phyloP scores from a whole-genome alignment of 768 basidiomycete genomes.

The Cystobasidium tubakii region DNA sequence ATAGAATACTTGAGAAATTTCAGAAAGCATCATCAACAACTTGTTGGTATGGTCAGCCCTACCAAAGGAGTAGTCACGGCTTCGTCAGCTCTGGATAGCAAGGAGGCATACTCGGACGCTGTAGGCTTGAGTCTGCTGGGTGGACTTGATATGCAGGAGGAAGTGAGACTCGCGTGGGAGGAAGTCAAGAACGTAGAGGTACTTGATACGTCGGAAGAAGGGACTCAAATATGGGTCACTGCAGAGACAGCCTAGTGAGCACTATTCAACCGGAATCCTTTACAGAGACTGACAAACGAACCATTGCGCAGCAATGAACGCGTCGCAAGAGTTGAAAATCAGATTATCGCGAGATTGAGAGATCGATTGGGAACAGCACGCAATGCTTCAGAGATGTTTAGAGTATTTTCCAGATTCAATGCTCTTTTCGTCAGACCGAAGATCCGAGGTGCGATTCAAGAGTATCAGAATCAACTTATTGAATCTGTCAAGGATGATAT shows the following conservation, averaged over 20 bases:
- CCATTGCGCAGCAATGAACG: slow-evolving; percentile 62
- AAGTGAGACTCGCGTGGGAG: slow-evolving; percentile 92
- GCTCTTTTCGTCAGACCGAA: slow-evolving; percentile 92
- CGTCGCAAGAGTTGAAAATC: slow-evolving; percentile 94
- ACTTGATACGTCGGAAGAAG: slow-evolving; percentile 87
- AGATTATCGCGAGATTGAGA: slow-evolving; percentile 86
- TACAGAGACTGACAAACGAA: neutral
- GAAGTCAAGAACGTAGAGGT: slow-evolving; percentile 95
- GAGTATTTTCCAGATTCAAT: slow-evolving; percentile 98
- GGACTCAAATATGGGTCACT: slow-evolving; percentile 94
- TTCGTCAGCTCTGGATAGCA: neutral
- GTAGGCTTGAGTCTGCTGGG: slow-evolving; percentile 59
- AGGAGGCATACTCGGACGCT: slow-evolving; percentile 54
- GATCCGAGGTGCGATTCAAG: slow-evolving; percentile 91
- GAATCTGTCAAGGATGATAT: slow-evolving; percentile 99
- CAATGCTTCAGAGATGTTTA: slow-evolving; percentile 99
- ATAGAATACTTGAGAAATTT: slow-evolving; percentile 80
- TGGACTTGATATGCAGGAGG: slow-evolving; percentile 96
- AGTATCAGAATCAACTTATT: slow-evolving; percentile 96
- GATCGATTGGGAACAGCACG: slow-evolving; percentile 89
- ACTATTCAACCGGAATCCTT: neutral
- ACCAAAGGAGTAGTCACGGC: slow-evolving; percentile 64
- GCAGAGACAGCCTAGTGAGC: slow-evolving; percentile 80
- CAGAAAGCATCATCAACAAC: slow-evolving; percentile 94
- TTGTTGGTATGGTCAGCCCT: slow-evolving; percentile 93